Percentiles rank a stretch among this genome's conserved stretches.
These are phyloP conservation scores for Fusarium nodosum DNA, from an alignment of 2,329 filamentous ascomycete genomes.

Conservation along the genomic window DNA sequence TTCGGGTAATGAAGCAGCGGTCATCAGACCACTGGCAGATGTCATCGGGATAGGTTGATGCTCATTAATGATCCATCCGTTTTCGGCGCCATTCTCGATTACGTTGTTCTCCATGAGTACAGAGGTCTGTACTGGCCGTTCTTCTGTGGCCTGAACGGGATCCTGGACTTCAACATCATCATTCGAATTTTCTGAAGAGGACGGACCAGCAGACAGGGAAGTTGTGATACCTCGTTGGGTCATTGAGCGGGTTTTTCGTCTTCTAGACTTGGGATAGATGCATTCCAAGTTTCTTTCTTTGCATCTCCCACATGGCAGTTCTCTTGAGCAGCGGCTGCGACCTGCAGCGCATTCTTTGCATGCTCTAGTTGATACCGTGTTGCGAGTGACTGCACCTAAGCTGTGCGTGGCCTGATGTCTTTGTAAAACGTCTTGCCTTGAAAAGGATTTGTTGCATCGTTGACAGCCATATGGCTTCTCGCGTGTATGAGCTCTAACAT, in stretches of 20 bases:
- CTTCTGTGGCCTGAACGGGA: not conserved
- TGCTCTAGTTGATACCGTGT: slow-evolving; percentile 21
- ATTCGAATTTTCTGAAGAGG: not conserved
- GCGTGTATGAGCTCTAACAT: slow-evolving; percentile 31
- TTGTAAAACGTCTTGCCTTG: slow-evolving; percentile 33
- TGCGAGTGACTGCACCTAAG: not conserved
- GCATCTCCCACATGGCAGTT: slow-evolving; percentile 31
- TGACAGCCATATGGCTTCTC: slow-evolving; percentile 37
- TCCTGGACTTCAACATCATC: not conserved
- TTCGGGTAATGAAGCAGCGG: not conserved
- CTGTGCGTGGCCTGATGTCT: slow-evolving; percentile 31
- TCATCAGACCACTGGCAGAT: not conserved
- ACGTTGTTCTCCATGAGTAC: not conserved
- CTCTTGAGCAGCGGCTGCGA: slow-evolving; percentile 39
- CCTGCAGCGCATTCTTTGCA: slow-evolving; percentile 33
- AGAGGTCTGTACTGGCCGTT: not conserved
- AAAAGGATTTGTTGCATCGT: slow-evolving; percentile 34
- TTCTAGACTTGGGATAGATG: slow-evolving; percentile 13
- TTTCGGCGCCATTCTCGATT: not conserved
- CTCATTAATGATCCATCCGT: slow-evolving; percentile 2
- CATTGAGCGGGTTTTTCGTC: slow-evolving; percentile 10
- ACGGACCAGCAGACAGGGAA: not conserved
- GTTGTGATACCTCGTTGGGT: not conserved
- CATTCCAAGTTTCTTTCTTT: slow-evolving; percentile 21
- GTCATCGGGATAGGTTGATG: not conserved